Evolutionary conservation across 2,329 filamentous ascomycete species (phyloP).

Genomic region (Lanzia echinophila): DNA sequence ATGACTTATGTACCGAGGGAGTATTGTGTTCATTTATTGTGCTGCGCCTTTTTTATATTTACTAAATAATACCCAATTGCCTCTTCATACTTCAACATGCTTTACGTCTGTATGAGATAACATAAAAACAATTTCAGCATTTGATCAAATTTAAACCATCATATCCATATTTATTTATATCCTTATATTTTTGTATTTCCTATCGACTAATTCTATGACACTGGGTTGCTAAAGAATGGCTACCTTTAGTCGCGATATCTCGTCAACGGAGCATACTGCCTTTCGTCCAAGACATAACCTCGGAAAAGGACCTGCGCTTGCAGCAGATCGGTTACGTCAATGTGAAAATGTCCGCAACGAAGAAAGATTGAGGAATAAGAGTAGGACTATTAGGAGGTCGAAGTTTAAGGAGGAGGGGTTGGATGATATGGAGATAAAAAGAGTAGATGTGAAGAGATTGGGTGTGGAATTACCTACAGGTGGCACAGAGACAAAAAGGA

Average conservation of each 20-base stretch:
- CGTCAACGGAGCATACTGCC: slow-evolving; percentile 4
- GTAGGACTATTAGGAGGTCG: background rate
- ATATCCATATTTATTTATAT: too few relatives aligned
- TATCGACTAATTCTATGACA: too few relatives aligned
- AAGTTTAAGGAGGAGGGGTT: slow-evolving; percentile 24
- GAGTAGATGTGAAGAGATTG: slow-evolving; percentile 2
- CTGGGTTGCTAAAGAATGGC: background rate
- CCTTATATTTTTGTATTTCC: too few relatives aligned
- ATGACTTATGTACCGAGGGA: too few relatives aligned
- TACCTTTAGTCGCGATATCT: slow-evolving; percentile 5
- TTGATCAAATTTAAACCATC: too few relatives aligned
- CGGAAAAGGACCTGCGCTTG: background rate
- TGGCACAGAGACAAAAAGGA: background rate
- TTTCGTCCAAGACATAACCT: background rate
- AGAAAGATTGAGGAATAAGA: background rate
- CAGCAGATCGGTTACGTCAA: slow-evolving; percentile 1
- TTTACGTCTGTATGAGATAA: too few relatives aligned
- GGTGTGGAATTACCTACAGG: background rate
- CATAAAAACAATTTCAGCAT: too few relatives aligned
- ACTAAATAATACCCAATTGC: too few relatives aligned
- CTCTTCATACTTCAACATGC: too few relatives aligned
- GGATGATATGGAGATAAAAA: slow-evolving; percentile 19
- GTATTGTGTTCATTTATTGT: too few relatives aligned
- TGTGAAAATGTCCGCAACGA: background rate
- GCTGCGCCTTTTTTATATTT: too few relatives aligned